Percentiles rank a stretch among this genome's conserved stretches.
These are phyloP conservation scores for Vanrija sp. DNA, from an alignment of 1,284 basidiomycete genomes.

Conservation along the genomic window DNA sequence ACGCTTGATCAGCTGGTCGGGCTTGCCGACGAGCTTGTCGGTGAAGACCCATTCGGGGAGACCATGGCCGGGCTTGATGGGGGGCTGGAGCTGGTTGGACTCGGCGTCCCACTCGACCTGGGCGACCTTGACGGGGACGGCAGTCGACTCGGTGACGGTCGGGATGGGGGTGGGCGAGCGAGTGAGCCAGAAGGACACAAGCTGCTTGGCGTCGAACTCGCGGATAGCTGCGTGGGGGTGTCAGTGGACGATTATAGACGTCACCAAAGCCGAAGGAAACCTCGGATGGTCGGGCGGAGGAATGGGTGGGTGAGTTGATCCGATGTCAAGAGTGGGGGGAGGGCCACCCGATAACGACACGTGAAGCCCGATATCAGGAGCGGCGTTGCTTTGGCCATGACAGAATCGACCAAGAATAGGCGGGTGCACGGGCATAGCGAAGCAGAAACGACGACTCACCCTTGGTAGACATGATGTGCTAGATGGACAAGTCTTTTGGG, in stretches of 20 bases:
- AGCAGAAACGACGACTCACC: conserved; percentile 29
- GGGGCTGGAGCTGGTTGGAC: conserved; percentile 68
- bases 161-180: conserved; percentile 63
- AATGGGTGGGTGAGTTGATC: conserved; percentile 5
- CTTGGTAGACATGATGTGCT: conserved; percentile 47
- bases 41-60: conserved; percentile 81
- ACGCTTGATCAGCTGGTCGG: conserved; percentile 99
- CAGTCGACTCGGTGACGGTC: conserved; percentile 45
- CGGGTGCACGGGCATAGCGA: background rate
- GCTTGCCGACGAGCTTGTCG: conserved; percentile 85
- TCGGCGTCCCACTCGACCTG: conserved; percentile 61
- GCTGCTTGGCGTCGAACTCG: conserved; percentile 91
- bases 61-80: conserved; percentile 60
- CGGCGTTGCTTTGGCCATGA: background rate
- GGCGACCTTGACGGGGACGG: conserved; percentile 48
- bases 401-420: background rate
- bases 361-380: background rate
- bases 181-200: conserved; percentile 89
- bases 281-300: background rate
- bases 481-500: conserved; percentile 2
- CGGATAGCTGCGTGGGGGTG: conserved; percentile 67
- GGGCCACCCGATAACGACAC: background rate
- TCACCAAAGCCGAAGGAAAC: background rate
- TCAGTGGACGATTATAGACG: background rate
- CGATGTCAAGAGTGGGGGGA: background rate